phyloP scores from a whole-genome alignment of 768 basidiomycete genomes.

The Trametes meyenii region DNA sequence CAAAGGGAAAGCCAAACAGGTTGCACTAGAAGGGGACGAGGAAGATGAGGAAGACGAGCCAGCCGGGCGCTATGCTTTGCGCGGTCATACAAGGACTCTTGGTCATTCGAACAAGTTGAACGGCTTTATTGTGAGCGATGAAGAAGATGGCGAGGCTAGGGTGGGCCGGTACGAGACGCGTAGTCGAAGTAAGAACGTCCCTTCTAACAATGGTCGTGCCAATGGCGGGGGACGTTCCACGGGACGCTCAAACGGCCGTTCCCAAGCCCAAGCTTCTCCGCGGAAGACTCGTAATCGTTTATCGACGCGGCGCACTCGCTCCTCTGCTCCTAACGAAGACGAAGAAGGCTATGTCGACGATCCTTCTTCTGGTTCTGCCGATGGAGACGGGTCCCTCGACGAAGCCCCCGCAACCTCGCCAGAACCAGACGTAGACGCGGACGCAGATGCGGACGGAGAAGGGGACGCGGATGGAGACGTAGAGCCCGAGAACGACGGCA shows the following conservation, averaged over 20 bases:
- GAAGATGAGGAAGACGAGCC: slow-evolving; percentile 33
- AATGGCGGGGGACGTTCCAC: slow-evolving; percentile 32
- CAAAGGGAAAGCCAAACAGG: slow-evolving; percentile 15
- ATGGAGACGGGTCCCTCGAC: slow-evolving; percentile 58
- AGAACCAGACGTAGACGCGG: slow-evolving; percentile 41
- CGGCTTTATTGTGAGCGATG: slow-evolving; percentile 47
- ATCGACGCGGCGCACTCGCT: slow-evolving; percentile 28
- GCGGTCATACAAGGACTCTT: slow-evolving; percentile 13
- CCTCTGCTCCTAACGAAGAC: slow-evolving; percentile 35
- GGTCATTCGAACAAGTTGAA: slow-evolving; percentile 28
- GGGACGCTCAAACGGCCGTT: slow-evolving; percentile 29
- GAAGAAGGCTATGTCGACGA: slow-evolving; percentile 56
- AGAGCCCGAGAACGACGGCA: slow-evolving; percentile 52
- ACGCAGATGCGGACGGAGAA: slow-evolving; percentile 43
- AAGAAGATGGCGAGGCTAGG: slow-evolving; percentile 33
- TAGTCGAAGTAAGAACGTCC: slow-evolving; percentile 40
- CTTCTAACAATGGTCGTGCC: slow-evolving; percentile 26
- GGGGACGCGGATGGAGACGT: slow-evolving; percentile 44
- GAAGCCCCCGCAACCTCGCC: slow-evolving; percentile 49
- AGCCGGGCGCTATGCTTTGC: slow-evolving; percentile 20
- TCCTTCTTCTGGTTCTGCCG: slow-evolving; percentile 54
- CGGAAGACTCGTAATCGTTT: slow-evolving; percentile 25
- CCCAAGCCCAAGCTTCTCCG: slow-evolving; percentile 28
- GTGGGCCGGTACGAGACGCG: slow-evolving; percentile 43
- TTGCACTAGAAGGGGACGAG: slow-evolving; percentile 19